These are phyloP conservation scores for Ajuga reptans DNA, from an alignment of 305 asterid genomes.

Conservation along the genomic window DNA sequence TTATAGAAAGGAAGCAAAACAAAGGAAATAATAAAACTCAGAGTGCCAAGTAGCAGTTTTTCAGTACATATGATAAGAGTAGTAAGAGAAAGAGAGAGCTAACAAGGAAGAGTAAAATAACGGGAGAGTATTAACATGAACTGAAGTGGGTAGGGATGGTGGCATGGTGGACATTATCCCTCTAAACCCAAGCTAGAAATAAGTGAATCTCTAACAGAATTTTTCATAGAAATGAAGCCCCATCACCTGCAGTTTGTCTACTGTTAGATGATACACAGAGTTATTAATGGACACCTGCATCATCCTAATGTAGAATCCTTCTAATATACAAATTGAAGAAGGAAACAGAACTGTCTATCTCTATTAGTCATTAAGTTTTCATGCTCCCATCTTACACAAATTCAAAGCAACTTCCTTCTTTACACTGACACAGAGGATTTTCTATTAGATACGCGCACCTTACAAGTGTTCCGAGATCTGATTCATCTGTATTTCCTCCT, in stretches of 20 bases:
- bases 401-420: neutral
- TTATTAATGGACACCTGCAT: too few species aligned
- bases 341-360: neutral
- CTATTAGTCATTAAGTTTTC: neutral
- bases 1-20: conserved; percentile 1
- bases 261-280: too few species aligned
- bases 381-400: neutral
- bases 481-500: neutral
- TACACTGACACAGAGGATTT: neutral
- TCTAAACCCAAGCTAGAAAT: too few species aligned
- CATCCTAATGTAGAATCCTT: neutral
- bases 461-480: neutral
- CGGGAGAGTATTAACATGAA: neutral
- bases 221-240: too few species aligned
- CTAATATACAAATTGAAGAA: neutral
- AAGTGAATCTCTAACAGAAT: too few species aligned
- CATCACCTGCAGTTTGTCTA: too few species aligned
- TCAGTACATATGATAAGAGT: neutral
- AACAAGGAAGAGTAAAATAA: neutral
- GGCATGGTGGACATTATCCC: too few species aligned
- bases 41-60: neutral
- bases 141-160: neutral
- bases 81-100: neutral
- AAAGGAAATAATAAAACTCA: neutral
- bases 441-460: neutral